A percentile compares a stretch with the other conserved stretches of the same genome.
Conservation (phyloP, 345 rosid genomes). For the Mallotus nudiflorus region DNA sequence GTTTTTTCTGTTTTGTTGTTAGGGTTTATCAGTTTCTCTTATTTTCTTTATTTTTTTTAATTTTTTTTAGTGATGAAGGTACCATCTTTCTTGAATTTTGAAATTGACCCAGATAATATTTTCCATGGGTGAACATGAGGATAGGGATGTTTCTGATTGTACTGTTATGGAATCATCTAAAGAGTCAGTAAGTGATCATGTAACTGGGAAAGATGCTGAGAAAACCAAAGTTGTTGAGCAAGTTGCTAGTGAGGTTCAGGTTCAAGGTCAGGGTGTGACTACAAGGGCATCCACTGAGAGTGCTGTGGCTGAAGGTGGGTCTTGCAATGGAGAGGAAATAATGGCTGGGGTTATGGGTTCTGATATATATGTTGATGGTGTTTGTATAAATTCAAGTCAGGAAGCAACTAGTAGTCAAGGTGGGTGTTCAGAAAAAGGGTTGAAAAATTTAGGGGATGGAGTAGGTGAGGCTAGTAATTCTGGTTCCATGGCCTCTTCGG, state of each 20-base stretch:
- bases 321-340: constrained; percentile 41
- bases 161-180: constrained; percentile 17
- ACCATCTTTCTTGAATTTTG: constrained; percentile 14
- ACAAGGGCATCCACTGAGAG: too few species aligned
- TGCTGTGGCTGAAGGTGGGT: constrained; percentile 18
- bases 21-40: constrained; percentile 27
- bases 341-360: constrained; percentile 49
- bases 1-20: neutral
- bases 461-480: constrained; percentile 17
- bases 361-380: constrained; percentile 44
- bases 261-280: constrained; percentile 20
- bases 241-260: constrained; percentile 16
- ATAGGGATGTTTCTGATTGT: constrained; percentile 17
- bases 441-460: constrained; percentile 12
- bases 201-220: constrained; percentile 21
- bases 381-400: constrained; percentile 26
- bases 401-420: constrained; percentile 15
- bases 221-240: constrained; percentile 20
- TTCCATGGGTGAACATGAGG: constrained; percentile 32
- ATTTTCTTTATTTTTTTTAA: neutral
- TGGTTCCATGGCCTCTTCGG: constrained; percentile 6
- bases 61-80: neutral
- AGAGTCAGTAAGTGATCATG: constrained; percentile 23
- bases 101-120: constrained; percentile 25
- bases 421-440: constrained; percentile 19